Conservation (phyloP, 2,329 filamentous ascomycete species). For the Hymenoscyphus scutula region DNA sequence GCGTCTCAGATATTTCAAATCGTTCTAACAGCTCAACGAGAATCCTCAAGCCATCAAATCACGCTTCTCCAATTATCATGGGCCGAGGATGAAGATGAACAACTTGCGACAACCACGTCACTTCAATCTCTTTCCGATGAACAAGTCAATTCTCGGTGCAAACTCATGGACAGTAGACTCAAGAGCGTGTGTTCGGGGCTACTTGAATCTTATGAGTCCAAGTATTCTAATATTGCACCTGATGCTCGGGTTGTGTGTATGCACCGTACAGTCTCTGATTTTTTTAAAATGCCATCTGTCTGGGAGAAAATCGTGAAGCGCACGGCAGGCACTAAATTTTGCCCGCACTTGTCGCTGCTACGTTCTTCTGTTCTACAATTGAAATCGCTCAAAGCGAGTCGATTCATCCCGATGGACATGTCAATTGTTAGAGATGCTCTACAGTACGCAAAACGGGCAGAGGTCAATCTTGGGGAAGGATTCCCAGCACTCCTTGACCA, state of each 20-base stretch:
- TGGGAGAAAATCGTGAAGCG: conserved; percentile 10
- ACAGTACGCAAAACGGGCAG: conserved; percentile 5
- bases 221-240: conserved; percentile 8
- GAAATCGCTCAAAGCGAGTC: conserved; percentile 2
- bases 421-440: conserved; percentile 11
- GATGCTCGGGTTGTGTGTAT: conserved; percentile 13
- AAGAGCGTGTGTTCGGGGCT: conserved; percentile 13
- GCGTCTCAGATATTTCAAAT: conserved; percentile 15
- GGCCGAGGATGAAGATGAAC: conserved; percentile 10
- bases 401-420: conserved; percentile 6
- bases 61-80: conserved; percentile 12
- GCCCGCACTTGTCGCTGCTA: conserved; percentile 7
- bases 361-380: conserved; percentile 8
- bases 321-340: conserved; percentile 5
- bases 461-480: not conserved
- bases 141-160: conserved; percentile 4
- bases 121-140: not conserved
- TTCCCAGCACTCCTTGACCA: conserved; percentile 11
- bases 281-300: conserved; percentile 9
- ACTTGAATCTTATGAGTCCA: conserved; percentile 11
- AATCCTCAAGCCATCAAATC: conserved; percentile 8
- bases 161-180: conserved; percentile 12
- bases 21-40: conserved; percentile 7
- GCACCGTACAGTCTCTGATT: conserved; percentile 12
- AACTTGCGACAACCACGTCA: conserved; percentile 4